Percentiles rank a stretch among this genome's conserved stretches.
phyloP scores from a whole-genome alignment of 345 rosid genomes.

The Punica granatum region DNA sequence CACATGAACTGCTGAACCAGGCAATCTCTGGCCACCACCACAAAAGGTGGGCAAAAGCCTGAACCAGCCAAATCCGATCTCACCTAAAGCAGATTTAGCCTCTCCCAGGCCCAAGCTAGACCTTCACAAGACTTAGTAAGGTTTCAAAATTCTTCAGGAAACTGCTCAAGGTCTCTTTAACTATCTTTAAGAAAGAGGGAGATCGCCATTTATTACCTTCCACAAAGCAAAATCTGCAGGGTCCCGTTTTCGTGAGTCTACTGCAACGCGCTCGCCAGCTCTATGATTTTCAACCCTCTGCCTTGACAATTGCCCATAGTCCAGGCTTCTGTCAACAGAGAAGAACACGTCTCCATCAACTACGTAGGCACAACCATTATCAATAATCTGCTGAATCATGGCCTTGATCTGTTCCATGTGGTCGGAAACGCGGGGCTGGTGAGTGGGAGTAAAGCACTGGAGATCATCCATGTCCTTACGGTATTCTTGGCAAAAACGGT shows the following conservation, averaged over 20 bases:
- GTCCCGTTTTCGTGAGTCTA: slow-evolving; percentile 75
- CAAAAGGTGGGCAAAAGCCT: not conserved
- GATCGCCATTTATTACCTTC: slow-evolving; percentile 43
- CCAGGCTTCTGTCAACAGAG: slow-evolving; percentile 57
- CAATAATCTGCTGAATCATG: slow-evolving; percentile 77
- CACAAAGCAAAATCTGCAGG: slow-evolving; percentile 90
- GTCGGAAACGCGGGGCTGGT: slow-evolving; percentile 66
- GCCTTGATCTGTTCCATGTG: slow-evolving; percentile 72
- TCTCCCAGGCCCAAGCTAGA: not conserved
- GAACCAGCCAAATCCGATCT: not conserved
- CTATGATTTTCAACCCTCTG: slow-evolving; percentile 61
- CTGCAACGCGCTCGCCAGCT: slow-evolving; percentile 83
- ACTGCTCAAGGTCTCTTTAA: not conserved
- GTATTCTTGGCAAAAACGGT: slow-evolving; percentile 67
- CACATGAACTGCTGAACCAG: not conserved
- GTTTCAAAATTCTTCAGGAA: not conserved
- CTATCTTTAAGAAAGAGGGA: not conserved
- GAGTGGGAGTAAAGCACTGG: slow-evolving; percentile 77
- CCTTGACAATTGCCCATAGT: slow-evolving; percentile 73
- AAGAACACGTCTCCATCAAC: slow-evolving; percentile 84
- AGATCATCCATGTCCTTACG: slow-evolving; percentile 58
- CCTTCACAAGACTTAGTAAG: not conserved
- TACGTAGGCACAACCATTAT: slow-evolving; percentile 59
- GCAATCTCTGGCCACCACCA: not conserved
- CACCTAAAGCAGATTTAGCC: not conserved